phyloP scores from a whole-genome alignment of 805 yeast species.

The Lachancea nothofagi region DNA sequence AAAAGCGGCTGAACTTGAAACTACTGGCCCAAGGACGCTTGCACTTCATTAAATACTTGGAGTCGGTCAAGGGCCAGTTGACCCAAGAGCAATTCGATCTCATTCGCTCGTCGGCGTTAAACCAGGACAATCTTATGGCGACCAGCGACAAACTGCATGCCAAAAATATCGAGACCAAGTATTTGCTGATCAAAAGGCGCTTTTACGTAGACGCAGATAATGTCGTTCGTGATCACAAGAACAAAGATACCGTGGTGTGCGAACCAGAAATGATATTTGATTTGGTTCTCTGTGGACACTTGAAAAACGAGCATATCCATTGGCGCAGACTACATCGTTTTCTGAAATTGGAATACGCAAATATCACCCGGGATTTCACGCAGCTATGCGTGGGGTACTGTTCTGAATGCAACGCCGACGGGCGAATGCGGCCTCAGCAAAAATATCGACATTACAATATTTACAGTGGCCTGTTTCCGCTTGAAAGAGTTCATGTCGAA shows the following conservation, averaged over 20 bases:
- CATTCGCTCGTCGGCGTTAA: slow-evolving; percentile 19
- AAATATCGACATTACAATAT: slow-evolving; percentile 17
- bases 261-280: slow-evolving; percentile 29
- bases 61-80: slow-evolving; percentile 23
- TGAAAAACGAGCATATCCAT: slow-evolving; percentile 28
- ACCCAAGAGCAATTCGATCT: slow-evolving; percentile 26
- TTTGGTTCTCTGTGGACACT: slow-evolving; percentile 27
- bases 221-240: slow-evolving; percentile 21
- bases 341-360: slow-evolving; percentile 21
- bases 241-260: slow-evolving; percentile 22
- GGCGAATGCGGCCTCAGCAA: slow-evolving; percentile 11
- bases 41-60: slow-evolving; percentile 19
- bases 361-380: slow-evolving; percentile 22
- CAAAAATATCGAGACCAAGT: slow-evolving; percentile 19
- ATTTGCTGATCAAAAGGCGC: slow-evolving; percentile 20
- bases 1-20: slow-evolving; percentile 10
- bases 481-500: slow-evolving; percentile 30
- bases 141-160: slow-evolving; percentile 19
- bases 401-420: slow-evolving; percentile 26
- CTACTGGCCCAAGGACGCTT: slow-evolving; percentile 22
- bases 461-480: slow-evolving; percentile 20
- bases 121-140: slow-evolving; percentile 17
- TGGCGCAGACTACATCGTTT: slow-evolving; percentile 15
- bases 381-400: slow-evolving; percentile 23
- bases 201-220: slow-evolving; percentile 20